Base-by-base conservation (phyloP, 306 rosid genomes). In the Inga leiocalycina region DNA sequence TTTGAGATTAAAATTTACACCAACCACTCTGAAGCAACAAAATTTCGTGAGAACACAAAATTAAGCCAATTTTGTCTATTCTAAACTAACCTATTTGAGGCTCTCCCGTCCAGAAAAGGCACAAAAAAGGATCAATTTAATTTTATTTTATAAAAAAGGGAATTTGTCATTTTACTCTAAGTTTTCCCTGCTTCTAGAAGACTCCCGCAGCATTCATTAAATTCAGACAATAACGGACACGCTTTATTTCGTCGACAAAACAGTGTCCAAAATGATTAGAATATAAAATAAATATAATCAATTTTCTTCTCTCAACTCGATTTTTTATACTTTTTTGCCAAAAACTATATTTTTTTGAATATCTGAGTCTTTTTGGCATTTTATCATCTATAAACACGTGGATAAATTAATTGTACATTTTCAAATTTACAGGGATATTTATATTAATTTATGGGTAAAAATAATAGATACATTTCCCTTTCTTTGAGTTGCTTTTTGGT, bases 201-300 rank as follows among this genome's bases (percentile, higher is more conserved):
- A 48, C 70, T 57, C 76, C 71, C 80, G 69, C 57, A 27, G 30
- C 12, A 35, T 67, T 10, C 56, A 59, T 71, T 82, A 75, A 19
- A 72, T 74, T 48, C 32, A 49, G 70, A 82, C 81, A 75, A 69
- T 15, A 79, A 54, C 24, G 27, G 65, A 67, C 65, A 30, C 16
- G 19, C 30, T 35, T 73, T 56, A 43, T 41, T 48, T 46, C 45
- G 15, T 0, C 1, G 27, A 56, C 61, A 39, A 39, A 39, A 56
- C 20, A 20, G 13, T 5, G 64, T 20, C 10, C 5, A 56, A 56
- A 59, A n/a, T 57, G 9, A 10, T n/a, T 20, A 8, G 62, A 57
- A 59, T 22, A 22, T n/a, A 59, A 57, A 10, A 59, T n/a, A 59
- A 59, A 59, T 22, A 59, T 10, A 22, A n/a, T 22, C 32, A 22